A percentile compares a stretch with the other conserved stretches of the same genome.
These are phyloP conservation scores for Geotrichum ghanense DNA, from an alignment of 805 yeast genomes.

Conservation along the genomic window DNA sequence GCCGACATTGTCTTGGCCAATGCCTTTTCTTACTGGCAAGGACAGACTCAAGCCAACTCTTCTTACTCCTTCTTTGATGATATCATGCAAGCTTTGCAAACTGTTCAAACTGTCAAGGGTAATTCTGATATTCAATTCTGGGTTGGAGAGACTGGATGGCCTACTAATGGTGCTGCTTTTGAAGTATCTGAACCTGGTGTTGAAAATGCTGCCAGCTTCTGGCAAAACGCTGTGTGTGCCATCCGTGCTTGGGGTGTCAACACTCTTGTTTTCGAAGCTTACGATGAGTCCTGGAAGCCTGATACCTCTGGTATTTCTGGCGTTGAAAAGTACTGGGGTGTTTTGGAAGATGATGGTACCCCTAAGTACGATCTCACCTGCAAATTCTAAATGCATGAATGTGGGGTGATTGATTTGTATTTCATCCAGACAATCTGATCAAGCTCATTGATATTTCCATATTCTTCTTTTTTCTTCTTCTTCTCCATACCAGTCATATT, in stretches of 20 bases:
- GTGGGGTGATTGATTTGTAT: too few species aligned
- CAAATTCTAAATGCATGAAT: constrained; percentile 10
- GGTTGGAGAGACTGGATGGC: constrained; percentile 99
- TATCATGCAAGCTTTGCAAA: constrained; percentile 93
- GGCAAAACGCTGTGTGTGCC: constrained; percentile 85
- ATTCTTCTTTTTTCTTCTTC: too few species aligned
- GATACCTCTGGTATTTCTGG: constrained; percentile 65
- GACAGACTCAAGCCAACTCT: constrained; percentile 73
- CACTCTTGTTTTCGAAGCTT: constrained; percentile 87
- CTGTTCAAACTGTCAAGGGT: constrained; percentile 78
- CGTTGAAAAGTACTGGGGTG: constrained; percentile 95
- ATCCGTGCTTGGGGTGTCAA: constrained; percentile 94
- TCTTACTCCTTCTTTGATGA: constrained; percentile 91
- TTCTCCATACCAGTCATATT: too few species aligned
- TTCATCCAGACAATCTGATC: too few species aligned
- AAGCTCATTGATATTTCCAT: too few species aligned
- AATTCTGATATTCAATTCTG: constrained; percentile 77
- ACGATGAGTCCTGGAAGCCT: constrained; percentile 96
- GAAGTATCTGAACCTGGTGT: constrained; percentile 58
- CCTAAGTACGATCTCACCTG: constrained; percentile 25
- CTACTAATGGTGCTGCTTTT: constrained; percentile 69
- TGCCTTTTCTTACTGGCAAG: constrained; percentile 99
- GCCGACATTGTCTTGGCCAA: constrained; percentile 84
- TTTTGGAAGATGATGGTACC: constrained; percentile 36
- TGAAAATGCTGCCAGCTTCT: constrained; percentile 65